A percentile compares a stretch with the other conserved stretches of the same genome.
phyloP scores from a whole-genome alignment of 192 early-diverging fungal genomes.

The Backusella mclennaniae region DNA sequence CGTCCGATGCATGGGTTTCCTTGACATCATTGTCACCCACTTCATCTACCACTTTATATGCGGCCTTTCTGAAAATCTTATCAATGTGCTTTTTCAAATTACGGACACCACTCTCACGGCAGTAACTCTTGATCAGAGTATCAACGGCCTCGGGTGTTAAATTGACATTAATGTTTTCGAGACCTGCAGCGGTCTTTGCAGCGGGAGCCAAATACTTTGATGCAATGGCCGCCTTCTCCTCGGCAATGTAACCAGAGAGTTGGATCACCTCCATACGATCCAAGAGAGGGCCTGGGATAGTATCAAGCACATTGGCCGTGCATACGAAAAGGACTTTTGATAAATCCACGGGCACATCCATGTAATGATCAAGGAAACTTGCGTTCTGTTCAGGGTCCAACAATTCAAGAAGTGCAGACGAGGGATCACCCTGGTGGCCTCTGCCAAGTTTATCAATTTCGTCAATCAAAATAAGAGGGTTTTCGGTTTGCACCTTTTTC shows the following conservation, averaged over 20 bases:
- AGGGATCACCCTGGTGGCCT: constrained; percentile 97
- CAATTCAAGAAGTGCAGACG: constrained; percentile 93
- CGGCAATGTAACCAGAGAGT: constrained; percentile 86
- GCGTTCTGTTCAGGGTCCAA: constrained; percentile 98
- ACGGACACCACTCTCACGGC: constrained; percentile 96
- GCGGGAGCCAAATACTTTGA: constrained; percentile 85
- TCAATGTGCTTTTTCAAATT: constrained; percentile 99
- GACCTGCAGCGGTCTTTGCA: constrained; percentile 78
- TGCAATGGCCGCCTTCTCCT: constrained; percentile 95
- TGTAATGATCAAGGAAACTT: constrained; percentile 98
- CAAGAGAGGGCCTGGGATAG: constrained; percentile 95
- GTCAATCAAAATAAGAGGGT: constrained; percentile 96
- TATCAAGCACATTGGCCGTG: constrained; percentile 96
- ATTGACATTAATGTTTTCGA: constrained; percentile 69
- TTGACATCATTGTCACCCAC: constrained; percentile 37
- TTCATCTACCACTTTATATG: constrained; percentile 78
- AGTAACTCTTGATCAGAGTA: constrained; percentile 84
- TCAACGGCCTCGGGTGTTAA: constrained; percentile 80
- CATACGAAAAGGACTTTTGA: constrained; percentile 99
- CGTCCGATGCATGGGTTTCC: constrained; percentile 24
- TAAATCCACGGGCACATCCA: constrained; percentile 97
- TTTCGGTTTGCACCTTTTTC: constrained; percentile 98
- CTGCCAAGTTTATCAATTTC: constrained; percentile 99
- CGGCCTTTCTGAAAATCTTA: constrained; percentile 97
- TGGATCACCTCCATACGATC: constrained; percentile 99